Conservation (phyloP, 805 yeast species). For the Lipomyces starkeyi region DNA sequence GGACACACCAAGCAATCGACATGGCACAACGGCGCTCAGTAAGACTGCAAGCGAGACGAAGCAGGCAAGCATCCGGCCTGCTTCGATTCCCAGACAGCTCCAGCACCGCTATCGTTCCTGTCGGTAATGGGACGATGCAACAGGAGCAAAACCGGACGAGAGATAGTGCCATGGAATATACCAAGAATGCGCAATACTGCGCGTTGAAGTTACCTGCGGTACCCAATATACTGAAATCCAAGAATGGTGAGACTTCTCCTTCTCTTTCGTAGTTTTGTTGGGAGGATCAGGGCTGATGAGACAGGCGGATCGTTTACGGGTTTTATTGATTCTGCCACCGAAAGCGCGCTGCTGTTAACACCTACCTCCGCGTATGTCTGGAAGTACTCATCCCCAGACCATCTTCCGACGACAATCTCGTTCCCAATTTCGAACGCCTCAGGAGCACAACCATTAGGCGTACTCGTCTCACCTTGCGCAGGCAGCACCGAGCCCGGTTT, state of each 20-base stretch:
- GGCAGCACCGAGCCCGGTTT: constrained; percentile 69
- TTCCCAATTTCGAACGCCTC: constrained; percentile 48
- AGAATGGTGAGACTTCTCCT: neutral
- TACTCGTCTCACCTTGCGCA: constrained; percentile 62
- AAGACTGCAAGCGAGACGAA: constrained; percentile 30
- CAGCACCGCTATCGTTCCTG: neutral
- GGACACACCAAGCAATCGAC: neutral
- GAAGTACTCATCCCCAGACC: constrained; percentile 68
- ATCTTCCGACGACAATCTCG: constrained; percentile 61
- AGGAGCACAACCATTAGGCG: constrained; percentile 50
- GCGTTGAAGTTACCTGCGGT: constrained; percentile 62
- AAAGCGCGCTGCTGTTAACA: constrained; percentile 57
- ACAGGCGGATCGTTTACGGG: constrained; percentile 47
- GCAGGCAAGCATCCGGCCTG: constrained; percentile 29
- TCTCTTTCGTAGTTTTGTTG: neutral
- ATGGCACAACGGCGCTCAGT: constrained; percentile 30
- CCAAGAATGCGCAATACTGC: constrained; percentile 63
- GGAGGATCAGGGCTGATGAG: neutral
- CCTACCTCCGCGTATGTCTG: constrained; percentile 66
- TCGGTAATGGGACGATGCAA: neutral
- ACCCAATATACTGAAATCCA: constrained; percentile 52
- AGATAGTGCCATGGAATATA: constrained; percentile 54
- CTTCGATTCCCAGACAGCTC: constrained; percentile 18
- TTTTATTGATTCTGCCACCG: constrained; percentile 54
- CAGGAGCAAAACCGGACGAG: constrained; percentile 7